Evolutionary conservation across 129 eudicot species (phyloP).

Genomic region (Saposhnikovia divaricata): DNA sequence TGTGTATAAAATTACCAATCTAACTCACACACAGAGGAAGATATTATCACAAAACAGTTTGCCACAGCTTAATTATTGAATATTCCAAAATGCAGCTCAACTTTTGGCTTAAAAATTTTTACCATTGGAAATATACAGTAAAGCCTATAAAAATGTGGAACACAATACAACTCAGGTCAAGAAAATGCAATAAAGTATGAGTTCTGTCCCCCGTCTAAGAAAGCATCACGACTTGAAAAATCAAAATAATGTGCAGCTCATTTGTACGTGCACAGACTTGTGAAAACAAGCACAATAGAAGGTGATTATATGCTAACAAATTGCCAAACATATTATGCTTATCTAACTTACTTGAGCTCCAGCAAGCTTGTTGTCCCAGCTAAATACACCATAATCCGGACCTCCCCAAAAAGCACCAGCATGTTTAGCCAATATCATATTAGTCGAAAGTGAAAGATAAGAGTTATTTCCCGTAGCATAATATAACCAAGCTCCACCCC

Average conservation of each 20-base stretch:
- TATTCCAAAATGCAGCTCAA: not conserved
- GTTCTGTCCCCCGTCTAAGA: not conserved
- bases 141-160: not conserved
- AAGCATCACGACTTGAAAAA: not conserved
- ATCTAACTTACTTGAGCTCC: slow-evolving; percentile 78
- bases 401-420: slow-evolving; percentile 99
- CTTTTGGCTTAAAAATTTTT: not conserved
- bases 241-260: not conserved
- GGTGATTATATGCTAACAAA: not conserved
- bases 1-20: not conserved
- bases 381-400: slow-evolving; percentile 80
- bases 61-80: not conserved
- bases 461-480: slow-evolving; percentile 85
- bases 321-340: not conserved
- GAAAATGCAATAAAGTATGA: not conserved
- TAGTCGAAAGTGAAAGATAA: slow-evolving; percentile 75
- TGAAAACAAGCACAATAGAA: not conserved
- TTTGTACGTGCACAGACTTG: not conserved
- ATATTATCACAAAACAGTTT: not conserved
- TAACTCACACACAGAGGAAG: not conserved
- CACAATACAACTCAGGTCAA: not conserved
- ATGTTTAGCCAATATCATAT: slow-evolving; percentile 63
- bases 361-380: slow-evolving; percentile 97
- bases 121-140: not conserved
- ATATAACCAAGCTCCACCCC: slow-evolving; percentile 95